Evolutionary conservation across 148 eudicot genomes (phyloP), one percentile per base, ranked within the genome.

Genomic region (Fagopyrum esculentum): DNA sequence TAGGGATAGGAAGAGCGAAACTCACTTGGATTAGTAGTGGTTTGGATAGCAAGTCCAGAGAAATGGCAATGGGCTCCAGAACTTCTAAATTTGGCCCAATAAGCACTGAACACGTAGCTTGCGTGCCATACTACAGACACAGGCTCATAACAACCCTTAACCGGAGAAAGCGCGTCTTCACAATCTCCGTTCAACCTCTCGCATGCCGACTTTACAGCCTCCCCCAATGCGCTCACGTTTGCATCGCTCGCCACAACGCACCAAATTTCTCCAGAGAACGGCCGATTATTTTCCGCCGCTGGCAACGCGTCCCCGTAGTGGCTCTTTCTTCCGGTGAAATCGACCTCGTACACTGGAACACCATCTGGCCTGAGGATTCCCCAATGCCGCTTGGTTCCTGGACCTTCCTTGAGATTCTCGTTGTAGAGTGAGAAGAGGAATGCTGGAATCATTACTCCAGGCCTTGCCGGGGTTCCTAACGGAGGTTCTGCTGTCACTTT

Each of bases 371-470:
- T 22, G 2, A 87, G 40, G 66, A 93, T 48, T 6, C 98, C 98
- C 95, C 97, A 93, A 48, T 89, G 88, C 44, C 98, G 79, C 80
- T 93, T 97, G 0, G 95, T 91, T 17, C 82, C 89, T 0, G 87
- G 91, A 40, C 98, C 98, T 0, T 45, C 57, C 77, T 89, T 91
- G n/a, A 81, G 83, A 70, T 91, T 83, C 77, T 93, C 98, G 57
- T 93, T 78, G 52, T 83, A 93, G 10, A 93, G 73, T 0, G 98
- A 88, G 76, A 87, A 93, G 6, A 93, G 64, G 74, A 91, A 91
- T 1, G 93, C 85, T 5, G 93, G 95, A 43, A 88, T 89, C 45
- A 79, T 59, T 0, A 66, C 48, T 6, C 87, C 85, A 0, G 98
- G 98, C 12, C 89, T 79, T 2, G 97, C 95, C 26, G 98, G 98